A percentile compares a stretch with the other conserved stretches of the same genome.
These are phyloP conservation scores for Pinus taeda DNA, from an alignment of 75 land plant species.

Conservation along the genomic window DNA sequence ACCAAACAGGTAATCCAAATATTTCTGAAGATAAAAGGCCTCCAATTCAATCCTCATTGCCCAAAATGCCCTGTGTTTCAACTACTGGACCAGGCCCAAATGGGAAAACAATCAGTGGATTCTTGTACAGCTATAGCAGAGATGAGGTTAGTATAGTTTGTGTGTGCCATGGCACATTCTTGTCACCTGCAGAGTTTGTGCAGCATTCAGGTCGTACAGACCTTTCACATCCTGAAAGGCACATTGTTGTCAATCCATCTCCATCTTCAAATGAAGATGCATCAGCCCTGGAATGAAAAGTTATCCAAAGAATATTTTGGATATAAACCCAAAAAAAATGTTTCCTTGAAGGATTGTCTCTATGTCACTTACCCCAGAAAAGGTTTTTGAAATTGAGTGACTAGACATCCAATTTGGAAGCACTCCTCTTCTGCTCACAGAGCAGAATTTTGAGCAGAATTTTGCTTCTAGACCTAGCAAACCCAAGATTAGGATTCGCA, in stretches of 20 bases:
- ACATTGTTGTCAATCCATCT: slow-evolving; percentile 40
- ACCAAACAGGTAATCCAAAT: background rate
- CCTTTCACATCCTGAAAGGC: slow-evolving; percentile 50
- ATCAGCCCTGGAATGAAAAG: too few relatives aligned
- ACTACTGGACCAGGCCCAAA: slow-evolving; percentile 55
- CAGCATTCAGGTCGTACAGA: slow-evolving; percentile 70
- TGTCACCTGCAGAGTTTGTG: slow-evolving; percentile 68
- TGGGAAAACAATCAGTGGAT: slow-evolving; percentile 52
- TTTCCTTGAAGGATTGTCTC: too few relatives aligned
- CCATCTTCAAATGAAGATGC: too few relatives aligned
- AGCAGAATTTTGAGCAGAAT: too few relatives aligned
- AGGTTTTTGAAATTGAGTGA: too few relatives aligned
- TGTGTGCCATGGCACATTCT: slow-evolving; percentile 65
- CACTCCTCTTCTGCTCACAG: too few relatives aligned
- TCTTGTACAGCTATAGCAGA: slow-evolving; percentile 44
- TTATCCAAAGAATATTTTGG: too few relatives aligned
- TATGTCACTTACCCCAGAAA: too few relatives aligned
- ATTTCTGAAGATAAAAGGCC: background rate
- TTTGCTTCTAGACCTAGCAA: too few relatives aligned
- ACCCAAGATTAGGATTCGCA: too few relatives aligned
- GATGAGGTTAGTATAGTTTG: slow-evolving; percentile 70
- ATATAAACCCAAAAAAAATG: too few relatives aligned
- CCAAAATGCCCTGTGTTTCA: slow-evolving; percentile 57
- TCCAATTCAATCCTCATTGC: background rate
- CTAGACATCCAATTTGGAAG: too few relatives aligned